Conservation (phyloP, 2,329 filamentous ascomycete genomes). For the Hansfordia pulvinata region DNA sequence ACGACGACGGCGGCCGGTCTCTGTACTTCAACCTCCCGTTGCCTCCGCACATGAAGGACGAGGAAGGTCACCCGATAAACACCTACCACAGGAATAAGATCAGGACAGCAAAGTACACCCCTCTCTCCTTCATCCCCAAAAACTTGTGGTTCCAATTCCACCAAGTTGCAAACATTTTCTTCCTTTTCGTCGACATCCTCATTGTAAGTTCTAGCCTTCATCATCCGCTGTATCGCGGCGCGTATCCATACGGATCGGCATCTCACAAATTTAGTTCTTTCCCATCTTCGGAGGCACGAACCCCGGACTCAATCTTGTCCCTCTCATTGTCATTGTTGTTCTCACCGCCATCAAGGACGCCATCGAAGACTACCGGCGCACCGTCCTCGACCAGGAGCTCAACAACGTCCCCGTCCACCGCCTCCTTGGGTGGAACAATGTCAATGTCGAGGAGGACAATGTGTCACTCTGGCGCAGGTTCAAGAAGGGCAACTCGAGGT, state of each 20-base stretch:
- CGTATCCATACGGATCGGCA: too few species aligned
- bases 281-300: constrained; percentile 89
- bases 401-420: constrained; percentile 95
- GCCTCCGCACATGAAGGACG: constrained; percentile 61
- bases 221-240: too few species aligned
- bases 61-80: constrained; percentile 59
- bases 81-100: constrained; percentile 89
- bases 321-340: constrained; percentile 80
- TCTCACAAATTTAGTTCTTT: constrained; percentile 55
- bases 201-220: constrained; percentile 49
- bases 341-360: constrained; percentile 90
- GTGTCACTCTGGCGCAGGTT: constrained; percentile 74
- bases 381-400: constrained; percentile 78
- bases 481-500: constrained; percentile 73
- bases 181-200: constrained; percentile 90
- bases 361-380: constrained; percentile 89
- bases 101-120: constrained; percentile 92
- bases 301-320: constrained; percentile 78
- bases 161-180: constrained; percentile 97
- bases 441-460: constrained; percentile 81
- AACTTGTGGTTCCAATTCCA: constrained; percentile 98
- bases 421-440: constrained; percentile 78
- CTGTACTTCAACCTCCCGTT: constrained; percentile 82
- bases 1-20: constrained; percentile 33
- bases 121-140: constrained; percentile 88